Conservation (phyloP, 129 eudicot genomes). For the Calendula officinalis region DNA sequence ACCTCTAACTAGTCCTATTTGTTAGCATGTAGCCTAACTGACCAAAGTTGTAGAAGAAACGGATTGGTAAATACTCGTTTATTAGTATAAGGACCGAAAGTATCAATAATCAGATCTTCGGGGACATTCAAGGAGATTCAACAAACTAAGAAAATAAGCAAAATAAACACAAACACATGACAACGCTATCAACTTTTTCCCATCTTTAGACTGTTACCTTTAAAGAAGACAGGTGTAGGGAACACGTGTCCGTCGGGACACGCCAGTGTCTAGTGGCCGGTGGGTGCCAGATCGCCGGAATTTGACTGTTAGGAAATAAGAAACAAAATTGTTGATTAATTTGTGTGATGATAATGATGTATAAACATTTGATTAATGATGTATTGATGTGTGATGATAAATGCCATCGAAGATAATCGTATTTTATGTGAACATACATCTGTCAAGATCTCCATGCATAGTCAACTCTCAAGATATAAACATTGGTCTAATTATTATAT, state of each 20-base stretch:
- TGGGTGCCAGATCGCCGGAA: constrained; percentile 35
- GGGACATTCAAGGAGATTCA: background rate
- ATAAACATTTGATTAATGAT: too few species aligned
- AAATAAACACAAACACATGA: constrained; percentile 24
- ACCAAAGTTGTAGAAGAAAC: too few species aligned
- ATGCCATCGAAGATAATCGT: constrained; percentile 18
- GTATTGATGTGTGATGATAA: background rate
- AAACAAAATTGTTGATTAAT: constrained; percentile 33
- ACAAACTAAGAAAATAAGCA: background rate
- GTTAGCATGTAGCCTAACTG: too few species aligned
- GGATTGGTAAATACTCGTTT: background rate
- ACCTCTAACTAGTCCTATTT: too few species aligned
- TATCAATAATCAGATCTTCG: constrained; percentile 6
- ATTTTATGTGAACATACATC: constrained; percentile 21
- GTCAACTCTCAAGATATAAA: constrained; percentile 29
- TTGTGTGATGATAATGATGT: background rate
- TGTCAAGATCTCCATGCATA: constrained; percentile 33
- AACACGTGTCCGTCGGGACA: constrained; percentile 29
- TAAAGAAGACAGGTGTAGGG: constrained; percentile 30
- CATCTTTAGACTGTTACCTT: background rate
- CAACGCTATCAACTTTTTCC: constrained; percentile 15
- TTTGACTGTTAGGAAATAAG: constrained; percentile 50
- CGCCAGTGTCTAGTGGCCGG: constrained; percentile 24
- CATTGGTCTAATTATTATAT: constrained; percentile 23
- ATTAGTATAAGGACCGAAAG: constrained; percentile 20